Evolutionary conservation across 768 basidiomycete genomes (phyloP).

Genomic region (Antrodiella citrinella): DNA sequence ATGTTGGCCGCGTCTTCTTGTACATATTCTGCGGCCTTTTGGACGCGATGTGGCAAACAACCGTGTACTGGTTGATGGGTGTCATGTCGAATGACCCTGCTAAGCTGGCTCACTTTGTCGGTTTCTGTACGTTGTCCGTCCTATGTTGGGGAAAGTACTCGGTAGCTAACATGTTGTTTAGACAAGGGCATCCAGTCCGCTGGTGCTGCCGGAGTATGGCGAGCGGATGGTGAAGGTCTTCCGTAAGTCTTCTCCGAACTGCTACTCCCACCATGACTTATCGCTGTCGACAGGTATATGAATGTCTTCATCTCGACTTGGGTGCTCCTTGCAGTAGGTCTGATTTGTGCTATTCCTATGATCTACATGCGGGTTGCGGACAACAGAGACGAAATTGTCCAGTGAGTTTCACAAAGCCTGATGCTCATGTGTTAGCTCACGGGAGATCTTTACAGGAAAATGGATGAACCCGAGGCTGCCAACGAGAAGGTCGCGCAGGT

Average conservation of each 20-base stretch:
- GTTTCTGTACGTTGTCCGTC: constrained; percentile 48
- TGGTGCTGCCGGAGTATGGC: constrained; percentile 67
- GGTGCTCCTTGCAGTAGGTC: constrained; percentile 55
- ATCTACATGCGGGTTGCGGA: constrained; percentile 62
- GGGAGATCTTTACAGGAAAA: too few species aligned
- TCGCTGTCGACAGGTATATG: constrained; percentile 39
- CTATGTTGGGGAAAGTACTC: background rate
- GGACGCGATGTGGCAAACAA: constrained; percentile 83
- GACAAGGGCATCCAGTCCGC: constrained; percentile 75
- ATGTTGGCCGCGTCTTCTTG: constrained; percentile 47
- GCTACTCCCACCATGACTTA: constrained; percentile 1
- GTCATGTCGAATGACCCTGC: constrained; percentile 79
- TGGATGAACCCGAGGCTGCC: too few species aligned
- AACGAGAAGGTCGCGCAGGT: too few species aligned
- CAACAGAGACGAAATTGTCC: constrained; percentile 40
- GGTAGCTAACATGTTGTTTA: background rate
- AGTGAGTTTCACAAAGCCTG: too few species aligned
- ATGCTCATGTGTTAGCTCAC: too few species aligned
- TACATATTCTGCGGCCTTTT: constrained; percentile 70
- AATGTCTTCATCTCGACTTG: constrained; percentile 72
- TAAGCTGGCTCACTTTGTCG: constrained; percentile 72
- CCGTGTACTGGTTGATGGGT: constrained; percentile 77
- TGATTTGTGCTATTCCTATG: constrained; percentile 64
- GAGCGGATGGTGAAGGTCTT: constrained; percentile 50
- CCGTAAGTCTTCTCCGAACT: constrained; percentile 39